Base-by-base conservation (phyloP, 306 rosid genomes). In the Pyrus pyrifolia region DNA sequence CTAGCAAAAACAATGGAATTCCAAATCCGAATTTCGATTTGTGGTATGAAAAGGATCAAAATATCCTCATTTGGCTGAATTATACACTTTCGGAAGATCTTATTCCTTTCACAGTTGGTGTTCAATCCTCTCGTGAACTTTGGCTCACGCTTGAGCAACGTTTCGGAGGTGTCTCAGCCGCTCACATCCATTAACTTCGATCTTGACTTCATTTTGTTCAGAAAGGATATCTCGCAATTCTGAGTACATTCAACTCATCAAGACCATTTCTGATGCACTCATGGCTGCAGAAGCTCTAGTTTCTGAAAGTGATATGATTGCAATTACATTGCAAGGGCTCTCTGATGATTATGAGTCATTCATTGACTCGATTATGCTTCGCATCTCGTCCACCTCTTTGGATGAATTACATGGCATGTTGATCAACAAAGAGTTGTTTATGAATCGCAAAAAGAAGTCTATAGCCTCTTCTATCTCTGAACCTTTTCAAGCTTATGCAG, bases 271-370 rank as follows among this genome's bases (percentile, higher is more conserved):
- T 51, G 8, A 51, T 51, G 57, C 57, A 4, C 57, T 51, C 0
- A 15, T 17, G 8, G 8, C 3, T 5, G 19, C 0, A 1, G 8
- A 3, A 51, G n/a, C 57, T 51, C 8, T 7, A 51, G 1, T 51
- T 2, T 5, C 3, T 14, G 8, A 15, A 51, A 4, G 8, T 1
- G 57, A 51, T 51, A 8, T 51, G 2, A 17, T 51, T 51, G 7
- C 1, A 0, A 17, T 15, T 1, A 51, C 57, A 4, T 5, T 51
- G 0, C 18, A 51, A 13, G 1, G 57, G 0, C 2, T 51, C 0
- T 51, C 21, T 51, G n/a, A 51, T 51, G 57, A 51, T 4, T 51
- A 14, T 4, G 7, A 51, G 21, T 51, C 57, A 0, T 51, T 51
- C 21, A 51, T 15, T 0, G 21, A 51, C 21, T 51, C 8, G 2